A percentile compares a stretch with the other conserved stretches of the same genome.
phyloP scores from a whole-genome alignment of 2,329 filamentous ascomycete genomes.

The Xylaria sp. region DNA sequence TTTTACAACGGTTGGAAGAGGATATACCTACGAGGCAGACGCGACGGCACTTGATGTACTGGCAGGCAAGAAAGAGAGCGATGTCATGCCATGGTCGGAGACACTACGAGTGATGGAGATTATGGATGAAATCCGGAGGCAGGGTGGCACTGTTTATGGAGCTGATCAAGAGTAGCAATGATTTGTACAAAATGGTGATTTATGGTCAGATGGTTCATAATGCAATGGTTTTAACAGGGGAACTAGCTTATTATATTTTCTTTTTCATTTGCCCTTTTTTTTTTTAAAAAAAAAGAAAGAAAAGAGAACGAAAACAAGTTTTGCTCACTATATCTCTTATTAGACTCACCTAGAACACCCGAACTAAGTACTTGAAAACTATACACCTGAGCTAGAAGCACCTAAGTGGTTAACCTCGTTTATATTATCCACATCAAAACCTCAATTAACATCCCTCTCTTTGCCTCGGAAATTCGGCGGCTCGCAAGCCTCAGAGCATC shows the following conservation, averaged over 20 bases:
- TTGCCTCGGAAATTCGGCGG: constrained; percentile 31
- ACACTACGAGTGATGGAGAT: constrained; percentile 58
- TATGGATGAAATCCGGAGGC: constrained; percentile 57
- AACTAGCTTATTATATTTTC: too few relatives aligned
- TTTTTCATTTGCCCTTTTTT: too few relatives aligned
- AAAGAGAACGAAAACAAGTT: too few relatives aligned
- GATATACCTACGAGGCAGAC: constrained; percentile 59
- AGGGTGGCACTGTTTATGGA: constrained; percentile 34
- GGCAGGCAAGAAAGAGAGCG: constrained; percentile 52
- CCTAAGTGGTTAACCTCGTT: too few relatives aligned
- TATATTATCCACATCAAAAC: constrained; percentile 37
- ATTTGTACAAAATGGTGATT: too few relatives aligned
- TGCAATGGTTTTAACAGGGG: too few relatives aligned
- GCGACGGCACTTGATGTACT: constrained; percentile 54
- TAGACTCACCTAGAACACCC: too few relatives aligned
- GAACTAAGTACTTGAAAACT: too few relatives aligned
- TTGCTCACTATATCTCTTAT: too few relatives aligned
- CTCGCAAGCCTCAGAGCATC: constrained; percentile 33
- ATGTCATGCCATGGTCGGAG: constrained; percentile 58
- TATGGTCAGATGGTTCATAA: too few relatives aligned
- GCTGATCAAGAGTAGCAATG: constrained; percentile 10
- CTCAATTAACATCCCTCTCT: constrained; percentile 43
- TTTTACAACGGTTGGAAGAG: constrained; percentile 51
- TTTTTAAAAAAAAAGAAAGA: too few relatives aligned
- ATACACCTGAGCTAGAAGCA: too few relatives aligned